Evolutionary conservation across 495 filamentous ascomycete species (phyloP), one percentile per base, ranked within the genome.

Genomic region (Penicillium arizonense): DNA sequence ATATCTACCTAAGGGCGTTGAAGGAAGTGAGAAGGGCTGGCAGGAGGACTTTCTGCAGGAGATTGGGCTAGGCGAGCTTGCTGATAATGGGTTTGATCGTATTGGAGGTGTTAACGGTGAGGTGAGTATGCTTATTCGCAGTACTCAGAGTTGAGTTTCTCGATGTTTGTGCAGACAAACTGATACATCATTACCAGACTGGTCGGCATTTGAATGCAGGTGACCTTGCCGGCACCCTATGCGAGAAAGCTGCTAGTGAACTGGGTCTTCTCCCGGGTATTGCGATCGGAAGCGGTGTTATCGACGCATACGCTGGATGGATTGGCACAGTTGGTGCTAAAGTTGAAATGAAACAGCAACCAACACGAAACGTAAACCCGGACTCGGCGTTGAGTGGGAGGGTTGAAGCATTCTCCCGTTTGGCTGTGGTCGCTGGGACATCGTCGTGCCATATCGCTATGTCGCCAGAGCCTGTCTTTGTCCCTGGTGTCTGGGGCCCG

Each of bases 271-370:
- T 80, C 3, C 71, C 85, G 4, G 91, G 89, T 11, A 89, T 90
- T 55, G 88, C 91, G 13, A 82, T 96, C 47, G 90, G 90, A 14
- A 90, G 86, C 57, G 90, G 91, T 64, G 90, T 96, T 40, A 96
- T 96, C 56, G 90, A 96, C 72, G 91, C 91, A 11, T 96, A 96
- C 63, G 90, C 91, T 20, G 90, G 90, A 16, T 96, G 90, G 90
- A 87, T 96, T 47, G 91, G 91, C 35, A 94, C 90, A 3, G 90
- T 96, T 12, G 90, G 91, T 44, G 90, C 90, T 3, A 93, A 92
- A 63, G 87, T 92, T 52, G 72, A 86, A 38, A 76, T 91, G 12
- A 67, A 70, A 44, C 69, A 21, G 9, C 20, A 37, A 0, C 14
- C 36, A 30, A 28, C n/a, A 32, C 23, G 69, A 38, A 75, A 79